Evolutionary conservation across 306 rosid species (phyloP), one percentile per base, ranked within the genome.

Genomic region (Amphicarpaea edgeworthii): DNA sequence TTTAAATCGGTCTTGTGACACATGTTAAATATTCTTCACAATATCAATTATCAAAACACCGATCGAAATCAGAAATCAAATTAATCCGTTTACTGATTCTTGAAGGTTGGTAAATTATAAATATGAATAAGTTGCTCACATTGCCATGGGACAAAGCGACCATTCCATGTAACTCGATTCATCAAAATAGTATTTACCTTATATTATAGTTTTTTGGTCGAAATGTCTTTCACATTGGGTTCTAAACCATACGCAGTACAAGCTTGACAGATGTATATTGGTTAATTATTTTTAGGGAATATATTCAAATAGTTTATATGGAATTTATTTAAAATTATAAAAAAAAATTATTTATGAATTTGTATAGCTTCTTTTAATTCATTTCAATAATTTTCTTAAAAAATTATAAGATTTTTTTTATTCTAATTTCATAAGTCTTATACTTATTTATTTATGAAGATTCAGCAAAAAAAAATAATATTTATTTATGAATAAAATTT

Each of bases 91-190:
- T 68, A 60, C 42, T 68, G 43, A 68, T 75, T 59, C 51, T 40
- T 59, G 77, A 30, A 49, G 54, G 82, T 70, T 37, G 79, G 66
- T 68, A 40, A 23, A 26, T 59, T 57, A 71, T 58, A 74, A 75
- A 37, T 38, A 43, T 2, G 8, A 68, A 55, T n/a, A 38, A 51
- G 10, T 38, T 47, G 66, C 50, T 7, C 28, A 8, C 40, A 3
- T 15, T 67, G 75, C 68, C 68, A 77, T 7, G 60, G 81, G 40
- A 55, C 75, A 67, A 63, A 24, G 67, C 51, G 51, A 68, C 81
- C 43, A 60, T 12, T 64, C 50, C 62, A 17, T 26, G 28, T 14
- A 68, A 30, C 50, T 6, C 23, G 37, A 66, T 16, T 42, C 68
- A 63, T 63, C 42, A 54, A 55, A 42, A 61, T 17, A 11, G 15